Base-by-base conservation (phyloP, 495 filamentous ascomycete species). In the Neurospora sp. region DNA sequence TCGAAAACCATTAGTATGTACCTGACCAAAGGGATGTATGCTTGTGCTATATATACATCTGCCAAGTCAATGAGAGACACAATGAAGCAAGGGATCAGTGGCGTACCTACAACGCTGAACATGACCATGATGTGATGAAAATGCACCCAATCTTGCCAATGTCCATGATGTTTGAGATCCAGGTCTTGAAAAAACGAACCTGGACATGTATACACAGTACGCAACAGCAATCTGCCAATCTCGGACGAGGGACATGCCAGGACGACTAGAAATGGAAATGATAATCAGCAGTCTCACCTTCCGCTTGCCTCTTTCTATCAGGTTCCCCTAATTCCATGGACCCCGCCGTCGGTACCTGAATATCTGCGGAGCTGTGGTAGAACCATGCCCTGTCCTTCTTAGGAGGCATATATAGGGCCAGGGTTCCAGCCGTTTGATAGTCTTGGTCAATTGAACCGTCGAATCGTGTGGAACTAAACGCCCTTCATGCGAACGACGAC, bases 401-500 rank as follows among this genome's bases (percentile, higher is more conserved):
- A 16, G 54, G 10, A 37, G 54, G 31, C 54, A 18, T 0, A 18
- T 66, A 66, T 66, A 66, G 54, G 23, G 3, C 27, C 27, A 18
- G 23, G 14, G 27, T 66, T 62, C 27, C 54, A 35, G 27, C 31
- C 5, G 7, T 62, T 9, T 2, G 11, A 14, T 23, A 5, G 11
- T 16, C 2, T 62, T 31, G 1, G 27, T 62, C 54, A 4, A 7
- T 31, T 0, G 1, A 1, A 9, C 6, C 6, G 27, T 16, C 54
- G 7, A 35, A 62, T 31, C 12, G 2, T 1, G 54, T 9, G 14
- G 12, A 0, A 35, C 1, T 35, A 0, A 4, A 8, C 12, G 4
- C 6, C 14, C 12, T 18, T 35, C 27, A 18, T 0, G 12, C 1
- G 3, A 0, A 14, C 10, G 23, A 0, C 0, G 20, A 27, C 5